A percentile compares a stretch with the other conserved stretches of the same genome.
Evolutionary conservation across 495 filamentous ascomycete species (phyloP).

Genomic region (Annulohypoxylon nitens): DNA sequence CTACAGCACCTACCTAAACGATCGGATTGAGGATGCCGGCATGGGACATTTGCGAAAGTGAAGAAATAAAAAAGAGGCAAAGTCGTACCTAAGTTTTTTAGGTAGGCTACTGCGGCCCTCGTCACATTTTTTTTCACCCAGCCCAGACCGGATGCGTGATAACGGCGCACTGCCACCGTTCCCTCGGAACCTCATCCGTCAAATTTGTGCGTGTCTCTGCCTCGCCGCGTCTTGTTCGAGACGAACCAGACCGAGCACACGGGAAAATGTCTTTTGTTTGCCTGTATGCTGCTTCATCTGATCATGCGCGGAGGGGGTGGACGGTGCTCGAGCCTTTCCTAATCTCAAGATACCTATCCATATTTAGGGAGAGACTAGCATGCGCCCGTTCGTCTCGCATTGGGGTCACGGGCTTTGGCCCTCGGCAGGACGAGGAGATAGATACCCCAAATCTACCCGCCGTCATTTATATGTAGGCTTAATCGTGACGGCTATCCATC

Average conservation of each 20-base stretch:
- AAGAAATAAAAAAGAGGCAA: constrained; percentile 11
- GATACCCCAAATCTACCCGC: constrained; percentile 15
- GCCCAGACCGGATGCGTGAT: constrained; percentile 35
- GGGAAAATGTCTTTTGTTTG: constrained; percentile 5
- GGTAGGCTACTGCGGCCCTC: constrained; percentile 42
- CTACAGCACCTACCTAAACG: not conserved
- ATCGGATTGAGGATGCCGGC: constrained; percentile 20
- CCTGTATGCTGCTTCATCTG: not conserved
- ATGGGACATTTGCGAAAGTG: constrained; percentile 13
- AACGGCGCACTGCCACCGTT: constrained; percentile 47
- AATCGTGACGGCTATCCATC: constrained; percentile 14
- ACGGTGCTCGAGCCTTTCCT: constrained; percentile 23
- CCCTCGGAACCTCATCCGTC: constrained; percentile 22
- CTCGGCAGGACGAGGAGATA: constrained; percentile 22
- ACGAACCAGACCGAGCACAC: constrained; percentile 9
- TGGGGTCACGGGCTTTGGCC: constrained; percentile 34
- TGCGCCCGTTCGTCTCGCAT: constrained; percentile 6
- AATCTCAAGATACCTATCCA: constrained; percentile 13
- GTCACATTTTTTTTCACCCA: constrained; percentile 35
- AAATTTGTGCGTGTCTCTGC: constrained; percentile 21
- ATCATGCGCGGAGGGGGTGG: constrained; percentile 11
- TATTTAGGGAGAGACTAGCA: not conserved
- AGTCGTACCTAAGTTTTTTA: not conserved
- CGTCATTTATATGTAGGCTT: not conserved
- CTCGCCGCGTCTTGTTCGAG: constrained; percentile 21